phyloP scores from a whole-genome alignment of 148 eudicot species.

The Cornus florida region DNA sequence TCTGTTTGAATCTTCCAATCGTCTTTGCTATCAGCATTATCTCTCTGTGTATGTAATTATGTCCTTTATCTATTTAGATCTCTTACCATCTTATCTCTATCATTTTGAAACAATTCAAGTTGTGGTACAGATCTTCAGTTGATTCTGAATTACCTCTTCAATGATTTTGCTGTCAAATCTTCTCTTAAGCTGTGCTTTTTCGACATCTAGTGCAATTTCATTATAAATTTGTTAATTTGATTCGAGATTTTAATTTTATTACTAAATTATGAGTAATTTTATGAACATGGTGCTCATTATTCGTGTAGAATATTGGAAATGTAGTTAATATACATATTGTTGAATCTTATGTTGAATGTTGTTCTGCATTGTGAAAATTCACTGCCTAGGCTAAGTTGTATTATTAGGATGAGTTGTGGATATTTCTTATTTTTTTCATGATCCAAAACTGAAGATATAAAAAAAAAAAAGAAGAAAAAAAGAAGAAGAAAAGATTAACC shows the following conservation, averaged over 20 bases:
- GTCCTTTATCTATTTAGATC: neutral
- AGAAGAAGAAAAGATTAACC: too few relatives aligned
- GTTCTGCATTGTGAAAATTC: neutral
- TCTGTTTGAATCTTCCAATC: too few relatives aligned
- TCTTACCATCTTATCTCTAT: neutral
- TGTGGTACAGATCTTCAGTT: constrained; percentile 6
- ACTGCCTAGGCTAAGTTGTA: neutral
- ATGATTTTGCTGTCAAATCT: neutral
- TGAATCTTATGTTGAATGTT: neutral
- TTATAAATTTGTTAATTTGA: neutral
- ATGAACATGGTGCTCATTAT: too few relatives aligned
- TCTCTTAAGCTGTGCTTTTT: neutral
- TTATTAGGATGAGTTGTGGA: neutral
- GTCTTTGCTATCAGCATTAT: too few relatives aligned
- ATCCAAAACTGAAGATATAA: too few relatives aligned
- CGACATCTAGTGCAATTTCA: neutral
- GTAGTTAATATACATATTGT: too few relatives aligned
- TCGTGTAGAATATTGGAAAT: too few relatives aligned
- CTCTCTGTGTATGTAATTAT: neutral
- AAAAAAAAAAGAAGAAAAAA: too few relatives aligned
- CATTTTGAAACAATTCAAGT: neutral
- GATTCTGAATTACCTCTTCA: neutral
- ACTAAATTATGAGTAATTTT: too few relatives aligned
- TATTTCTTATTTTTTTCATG: too few relatives aligned
- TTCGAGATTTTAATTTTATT: neutral